These are phyloP conservation scores for Apiospora phragmitis DNA, from an alignment of 2,329 filamentous ascomycete genomes.

Conservation along the genomic window DNA sequence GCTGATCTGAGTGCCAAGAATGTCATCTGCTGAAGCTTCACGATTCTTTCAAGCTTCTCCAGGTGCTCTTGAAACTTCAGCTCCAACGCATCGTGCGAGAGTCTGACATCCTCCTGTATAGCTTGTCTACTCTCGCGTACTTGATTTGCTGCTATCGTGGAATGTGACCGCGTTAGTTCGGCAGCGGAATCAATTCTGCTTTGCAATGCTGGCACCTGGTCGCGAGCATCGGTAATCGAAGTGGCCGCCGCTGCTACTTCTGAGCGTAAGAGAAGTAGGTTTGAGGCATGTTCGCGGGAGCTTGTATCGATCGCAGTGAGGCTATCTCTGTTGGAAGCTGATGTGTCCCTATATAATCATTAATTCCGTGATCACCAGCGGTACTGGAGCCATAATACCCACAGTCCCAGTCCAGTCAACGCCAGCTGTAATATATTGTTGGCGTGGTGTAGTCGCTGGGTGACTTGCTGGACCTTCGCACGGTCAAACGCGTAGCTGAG, in stretches of 20 bases:
- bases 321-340: background rate
- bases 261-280: slow-evolving; percentile 10
- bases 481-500: slow-evolving; percentile 11
- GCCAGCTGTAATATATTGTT: slow-evolving; percentile 10
- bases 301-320: background rate
- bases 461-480: slow-evolving; percentile 11
- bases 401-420: slow-evolving; percentile 7
- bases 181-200: slow-evolving; percentile 4
- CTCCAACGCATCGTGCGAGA: slow-evolving; percentile 6
- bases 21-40: background rate
- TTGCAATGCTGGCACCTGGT: background rate
- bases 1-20: background rate
- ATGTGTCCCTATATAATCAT: background rate
- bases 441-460: slow-evolving; percentile 4
- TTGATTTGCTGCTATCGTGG: background rate
- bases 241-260: background rate
- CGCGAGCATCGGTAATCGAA: background rate
- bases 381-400: background rate
- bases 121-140: slow-evolving; percentile 1
- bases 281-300: background rate
- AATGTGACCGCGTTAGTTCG: background rate
- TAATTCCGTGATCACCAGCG: background rate
- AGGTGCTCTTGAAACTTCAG: background rate
- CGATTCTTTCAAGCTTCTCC: background rate
- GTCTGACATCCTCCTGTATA: background rate